A percentile compares a stretch with the other conserved stretches of the same genome.
Conservation (phyloP, 2,329 filamentous ascomycete species). For the Ophiosphaerella herpotricha region DNA sequence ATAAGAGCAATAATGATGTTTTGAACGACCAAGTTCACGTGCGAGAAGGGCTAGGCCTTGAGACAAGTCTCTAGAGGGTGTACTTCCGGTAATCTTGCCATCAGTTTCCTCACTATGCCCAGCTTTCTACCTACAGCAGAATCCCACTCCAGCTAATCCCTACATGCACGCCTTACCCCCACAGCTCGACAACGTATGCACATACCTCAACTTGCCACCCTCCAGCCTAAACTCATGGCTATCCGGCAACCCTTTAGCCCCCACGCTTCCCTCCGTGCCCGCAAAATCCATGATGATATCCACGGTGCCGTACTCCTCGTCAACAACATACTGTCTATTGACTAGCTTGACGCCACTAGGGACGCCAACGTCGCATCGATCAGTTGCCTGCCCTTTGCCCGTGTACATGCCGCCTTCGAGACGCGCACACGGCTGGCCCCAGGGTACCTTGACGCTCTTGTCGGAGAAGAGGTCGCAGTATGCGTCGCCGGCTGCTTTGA, state of each 20-base stretch:
- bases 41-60: too few relatives aligned
- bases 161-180: conserved; percentile 32
- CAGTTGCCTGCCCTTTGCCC: conserved; percentile 26
- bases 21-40: too few relatives aligned
- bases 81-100: too few relatives aligned
- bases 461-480: conserved; percentile 36
- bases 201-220: conserved; percentile 35
- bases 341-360: conserved; percentile 33
- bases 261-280: conserved; percentile 14
- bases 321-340: conserved; percentile 37
- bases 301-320: conserved; percentile 37
- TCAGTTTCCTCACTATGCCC: too few relatives aligned
- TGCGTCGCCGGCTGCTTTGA: conserved; percentile 35
- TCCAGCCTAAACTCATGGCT: conserved; percentile 40
- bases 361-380: conserved; percentile 35
- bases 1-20: too few relatives aligned
- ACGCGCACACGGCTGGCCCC: conserved; percentile 34
- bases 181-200: conserved; percentile 36
- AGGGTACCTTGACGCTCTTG: conserved; percentile 31
- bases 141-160: too few relatives aligned
- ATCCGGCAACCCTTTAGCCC: conserved; percentile 31
- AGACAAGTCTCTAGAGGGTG: too few relatives aligned
- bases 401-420: conserved; percentile 37
- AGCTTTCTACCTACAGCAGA: too few relatives aligned
- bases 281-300: conserved; percentile 39